phyloP scores from a whole-genome alignment of 345 rosid species.

The Cardamine chenopodiifolia region DNA sequence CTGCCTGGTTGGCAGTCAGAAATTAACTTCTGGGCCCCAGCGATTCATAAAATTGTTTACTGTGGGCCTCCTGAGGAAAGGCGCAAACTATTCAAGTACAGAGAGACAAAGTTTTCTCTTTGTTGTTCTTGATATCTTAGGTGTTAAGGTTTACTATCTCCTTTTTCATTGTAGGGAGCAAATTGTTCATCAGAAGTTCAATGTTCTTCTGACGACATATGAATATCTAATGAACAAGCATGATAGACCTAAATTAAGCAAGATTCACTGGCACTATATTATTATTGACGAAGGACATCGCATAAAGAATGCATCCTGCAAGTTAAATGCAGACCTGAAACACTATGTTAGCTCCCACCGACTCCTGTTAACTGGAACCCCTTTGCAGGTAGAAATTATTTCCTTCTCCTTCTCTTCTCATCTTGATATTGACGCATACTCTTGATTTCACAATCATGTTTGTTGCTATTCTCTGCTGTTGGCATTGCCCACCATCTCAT shows the following conservation, averaged over 20 bases:
- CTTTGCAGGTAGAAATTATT: conserved; percentile 64
- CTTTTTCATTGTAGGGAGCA: conserved; percentile 64
- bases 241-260: conserved; percentile 82
- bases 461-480: conserved; percentile 24
- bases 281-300: conserved; percentile 97
- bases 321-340: conserved; percentile 83
- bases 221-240: conserved; percentile 95
- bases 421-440: not conserved
- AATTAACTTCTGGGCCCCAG: conserved; percentile 83
- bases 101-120: not conserved
- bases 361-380: conserved; percentile 85
- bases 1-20: conserved; percentile 86
- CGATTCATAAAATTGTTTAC: conserved; percentile 67
- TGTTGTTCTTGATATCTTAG: not conserved
- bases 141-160: conserved; percentile 15
- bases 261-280: conserved; percentile 85
- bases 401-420: not conserved
- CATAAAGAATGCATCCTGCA: conserved; percentile 95
- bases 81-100: conserved; percentile 78
- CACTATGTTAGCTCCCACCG: conserved; percentile 82
- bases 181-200: conserved; percentile 86
- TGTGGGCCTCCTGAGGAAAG: conserved; percentile 90
- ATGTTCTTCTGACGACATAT: conserved; percentile 82
- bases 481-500: conserved; percentile 6
- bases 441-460: not conserved